Conservation (phyloP, 345 rosid genomes). For the Lepidium didymum region DNA sequence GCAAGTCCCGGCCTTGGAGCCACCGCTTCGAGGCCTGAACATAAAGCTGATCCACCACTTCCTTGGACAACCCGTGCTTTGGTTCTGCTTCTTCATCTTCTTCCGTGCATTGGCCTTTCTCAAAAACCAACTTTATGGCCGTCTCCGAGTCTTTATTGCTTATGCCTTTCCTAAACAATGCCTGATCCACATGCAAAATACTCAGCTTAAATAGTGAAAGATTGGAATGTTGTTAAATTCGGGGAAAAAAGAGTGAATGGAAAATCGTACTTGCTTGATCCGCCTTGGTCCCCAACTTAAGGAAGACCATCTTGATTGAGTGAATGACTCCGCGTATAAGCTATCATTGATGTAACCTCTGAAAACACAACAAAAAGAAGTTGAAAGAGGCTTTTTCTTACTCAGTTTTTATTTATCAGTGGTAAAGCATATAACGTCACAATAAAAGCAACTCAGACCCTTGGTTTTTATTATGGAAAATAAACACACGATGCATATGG, state of each 20-base stretch:
- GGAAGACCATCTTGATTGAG: conserved; percentile 80
- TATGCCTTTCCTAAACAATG: conserved; percentile 60
- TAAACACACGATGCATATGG: neutral
- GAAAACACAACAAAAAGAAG: neutral
- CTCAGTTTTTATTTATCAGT: neutral
- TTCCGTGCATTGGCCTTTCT: conserved; percentile 31
- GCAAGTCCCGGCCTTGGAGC: conserved; percentile 51
- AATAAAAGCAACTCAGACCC: neutral
- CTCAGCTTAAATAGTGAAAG: neutral
- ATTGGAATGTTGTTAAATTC: neutral
- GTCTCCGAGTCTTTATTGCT: conserved; percentile 44
- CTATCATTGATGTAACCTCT: conserved; percentile 81
- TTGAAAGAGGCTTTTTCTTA: neutral
- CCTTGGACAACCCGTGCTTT: conserved; percentile 51
- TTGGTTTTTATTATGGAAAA: neutral
- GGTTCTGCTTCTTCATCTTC: conserved; percentile 35
- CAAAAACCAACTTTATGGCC: conserved; percentile 66
- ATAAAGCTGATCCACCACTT: conserved; percentile 55
- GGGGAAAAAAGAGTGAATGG: neutral
- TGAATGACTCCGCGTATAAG: conserved; percentile 64
- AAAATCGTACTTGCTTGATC: conserved; percentile 60
- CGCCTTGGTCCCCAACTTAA: conserved; percentile 86
- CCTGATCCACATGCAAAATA: conserved; percentile 34
- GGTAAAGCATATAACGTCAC: neutral
- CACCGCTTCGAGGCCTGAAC: conserved; percentile 69